Conservation (phyloP, 768 basidiomycete species). For the Inosperma sp. region DNA sequence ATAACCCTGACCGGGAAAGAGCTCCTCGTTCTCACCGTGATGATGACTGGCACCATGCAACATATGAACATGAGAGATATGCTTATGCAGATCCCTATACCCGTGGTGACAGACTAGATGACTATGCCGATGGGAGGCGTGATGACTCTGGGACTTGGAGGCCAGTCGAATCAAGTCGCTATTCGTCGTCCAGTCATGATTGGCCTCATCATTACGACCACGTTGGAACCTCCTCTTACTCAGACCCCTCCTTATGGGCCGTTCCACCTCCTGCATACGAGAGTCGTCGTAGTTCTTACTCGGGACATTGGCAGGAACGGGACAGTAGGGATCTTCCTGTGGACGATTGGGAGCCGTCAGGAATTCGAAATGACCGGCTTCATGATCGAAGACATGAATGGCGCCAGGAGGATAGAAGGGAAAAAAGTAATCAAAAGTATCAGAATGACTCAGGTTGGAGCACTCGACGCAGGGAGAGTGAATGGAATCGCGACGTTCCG, state of each 20-base stretch:
- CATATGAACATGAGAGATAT: conserved; percentile 44
- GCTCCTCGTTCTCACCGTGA: conserved; percentile 51
- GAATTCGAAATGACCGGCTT: conserved; percentile 20
- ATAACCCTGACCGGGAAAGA: conserved; percentile 47
- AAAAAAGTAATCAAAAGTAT: conserved; percentile 35
- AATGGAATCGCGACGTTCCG: conserved; percentile 28
- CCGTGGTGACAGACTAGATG: conserved; percentile 44
- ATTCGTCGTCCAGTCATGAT: conserved; percentile 40
- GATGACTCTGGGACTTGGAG: conserved; percentile 43
- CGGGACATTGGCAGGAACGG: conserved; percentile 24
- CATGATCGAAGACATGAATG: conserved; percentile 36
- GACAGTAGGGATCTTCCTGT: conserved; percentile 22
- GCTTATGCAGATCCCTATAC: conserved; percentile 45
- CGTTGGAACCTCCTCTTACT: conserved; percentile 39
- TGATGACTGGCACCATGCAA: conserved; percentile 49
- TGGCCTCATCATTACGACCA: conserved; percentile 50
- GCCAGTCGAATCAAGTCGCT: conserved; percentile 38
- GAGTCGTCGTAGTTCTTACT: conserved; percentile 36
- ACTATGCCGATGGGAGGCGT: conserved; percentile 41
- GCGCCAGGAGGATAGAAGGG: conserved; percentile 37
- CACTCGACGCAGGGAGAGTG: conserved; percentile 42
- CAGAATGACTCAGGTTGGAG: conserved; percentile 54
- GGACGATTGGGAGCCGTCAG: conserved; percentile 36
- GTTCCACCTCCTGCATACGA: conserved; percentile 34
- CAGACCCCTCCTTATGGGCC: conserved; percentile 43